Evolutionary conservation across 257 asterid species (phyloP), one percentile per base, ranked within the genome.

Genomic region (Petunia axillaris): DNA sequence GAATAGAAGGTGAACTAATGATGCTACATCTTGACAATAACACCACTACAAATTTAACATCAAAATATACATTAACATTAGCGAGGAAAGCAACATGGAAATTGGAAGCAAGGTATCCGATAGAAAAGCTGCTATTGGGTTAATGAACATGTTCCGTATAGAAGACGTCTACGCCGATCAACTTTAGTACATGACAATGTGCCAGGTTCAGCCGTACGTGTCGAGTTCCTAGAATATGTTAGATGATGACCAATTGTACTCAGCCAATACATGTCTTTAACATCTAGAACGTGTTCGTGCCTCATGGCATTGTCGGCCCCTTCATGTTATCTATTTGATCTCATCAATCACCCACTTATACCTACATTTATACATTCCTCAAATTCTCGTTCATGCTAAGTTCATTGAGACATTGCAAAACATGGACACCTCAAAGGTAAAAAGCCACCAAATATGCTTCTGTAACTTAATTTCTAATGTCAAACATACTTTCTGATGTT

Each of bases 351-450:
- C 0, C 39, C 13, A 7, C 38, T 7, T 0, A 8, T 16, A 4
- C 4, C 7, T 16, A 16, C 2, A 44, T 68, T 2, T 16, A 68
- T 68, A 9, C 16, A 16, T 25, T 46, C 58, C 2, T 44, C 2
- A 44, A 44, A 46, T n/a, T 8, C 25, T 62, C 68, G 36, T 1
- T 2, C 4, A 38, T 10, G 9, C 70, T 5, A 64, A 37, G 10
- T 2, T 9, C n/a, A 10, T 9, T 36, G 9, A 59, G 41, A 6
- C 0, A 2, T 36, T 46, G 11, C 25, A 2, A 39, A 40, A 38
- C 37, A 86, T 86, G 89, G 40, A 82, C 66, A 67, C 81, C 14
- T 60, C 87, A 60, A 75, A 83, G 87, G 87, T 81, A 77, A 15
- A 25, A 16, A 53, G 7, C 7, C 5, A 48, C 77, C 16, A 68